Base-by-base conservation (phyloP, 768 basidiomycete genomes). In the Solioccasus polychromus region DNA sequence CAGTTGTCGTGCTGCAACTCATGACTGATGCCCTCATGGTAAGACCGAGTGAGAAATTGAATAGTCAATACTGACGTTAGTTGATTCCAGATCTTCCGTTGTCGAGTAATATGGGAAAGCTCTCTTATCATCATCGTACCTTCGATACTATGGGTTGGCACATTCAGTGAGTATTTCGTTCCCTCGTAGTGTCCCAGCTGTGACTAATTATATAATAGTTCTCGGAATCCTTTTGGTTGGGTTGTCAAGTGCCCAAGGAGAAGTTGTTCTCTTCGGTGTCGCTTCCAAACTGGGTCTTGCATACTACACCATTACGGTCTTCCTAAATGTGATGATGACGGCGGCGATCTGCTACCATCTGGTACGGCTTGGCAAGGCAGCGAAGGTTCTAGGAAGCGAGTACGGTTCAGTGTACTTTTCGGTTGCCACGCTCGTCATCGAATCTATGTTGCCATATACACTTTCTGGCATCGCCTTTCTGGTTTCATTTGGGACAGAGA, bases 81-180 rank as follows among this genome's bases (percentile, higher is more conserved):
- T 15, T 31, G 29, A 1, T 19, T 67, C 19, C 31, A 72, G 70
- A 53, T 71, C 11, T 64, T 68, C 47, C 70, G 69, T 17, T 68
- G 67, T 44, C 63, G 49, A 17, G 50, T 68, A 23, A 48, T 71
- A 9, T 72, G 68, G 69, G 6, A 52, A 11, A 45, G 41, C 39
- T 28, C 31, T 42, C 19, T 40, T n/a, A 31, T 39, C 24, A 17
- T 60, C 30, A n/a, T 47, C 8, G 5, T 47, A 22, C 53, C 53
- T 2, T 49, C 20, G n/a, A 35, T 55, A 23, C 15, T 61, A 14
- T 61, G 53, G 56, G 3, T 37, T 3, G 23, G 15, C 3, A 44
- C 53, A 3, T 26, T 61, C 5, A 39, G 59, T 61, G 24, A 39
- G 46, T 6, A 30, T 20, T 15, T 5, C 22, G 6, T 35, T 12